A percentile compares a stretch with the other conserved stretches of the same genome.
These are phyloP conservation scores for Umbelopsis isabellina DNA, from an alignment of 192 early-diverging fungal genomes.

Conservation along the genomic window DNA sequence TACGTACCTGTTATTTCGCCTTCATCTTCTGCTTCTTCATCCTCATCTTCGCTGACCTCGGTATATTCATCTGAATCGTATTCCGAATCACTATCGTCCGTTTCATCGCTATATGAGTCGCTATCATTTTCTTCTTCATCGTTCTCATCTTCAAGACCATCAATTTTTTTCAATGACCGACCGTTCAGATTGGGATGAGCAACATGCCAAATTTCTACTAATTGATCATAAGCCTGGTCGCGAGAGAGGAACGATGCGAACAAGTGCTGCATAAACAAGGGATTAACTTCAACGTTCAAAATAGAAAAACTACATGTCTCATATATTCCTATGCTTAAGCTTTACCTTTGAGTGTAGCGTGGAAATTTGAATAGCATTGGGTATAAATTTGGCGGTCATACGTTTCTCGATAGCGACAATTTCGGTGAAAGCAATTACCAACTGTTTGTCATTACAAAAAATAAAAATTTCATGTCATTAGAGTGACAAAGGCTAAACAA, in stretches of 20 bases:
- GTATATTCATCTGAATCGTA: constrained; percentile 23
- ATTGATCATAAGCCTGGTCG: constrained; percentile 73
- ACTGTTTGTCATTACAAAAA: constrained; percentile 23
- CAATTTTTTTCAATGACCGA: not conserved
- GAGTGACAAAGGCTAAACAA: not conserved
- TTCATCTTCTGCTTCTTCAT: not conserved
- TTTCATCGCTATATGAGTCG: not conserved
- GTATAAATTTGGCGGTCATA: constrained; percentile 82
- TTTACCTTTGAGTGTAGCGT: constrained; percentile 66
- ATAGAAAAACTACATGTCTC: not conserved
- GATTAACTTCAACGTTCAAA: not conserved
- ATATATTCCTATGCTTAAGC: not conserved
- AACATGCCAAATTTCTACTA: constrained; percentile 66
- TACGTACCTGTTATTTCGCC: not conserved
- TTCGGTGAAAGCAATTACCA: constrained; percentile 77
- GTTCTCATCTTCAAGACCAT: not conserved
- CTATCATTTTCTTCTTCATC: constrained; percentile 9
- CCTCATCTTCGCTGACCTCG: not conserved
- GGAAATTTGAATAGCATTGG: constrained; percentile 86
- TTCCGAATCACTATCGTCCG: not conserved
- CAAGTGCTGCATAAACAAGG: constrained; percentile 55
- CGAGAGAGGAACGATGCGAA: constrained; percentile 89
- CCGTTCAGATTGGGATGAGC: constrained; percentile 20
- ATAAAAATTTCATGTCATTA: not conserved
- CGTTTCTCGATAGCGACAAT: constrained; percentile 85